Percentiles rank a stretch among this genome's conserved stretches.
These are phyloP conservation scores for Aspergillus steynii DNA, from an alignment of 495 filamentous ascomycete genomes.

Conservation along the genomic window DNA sequence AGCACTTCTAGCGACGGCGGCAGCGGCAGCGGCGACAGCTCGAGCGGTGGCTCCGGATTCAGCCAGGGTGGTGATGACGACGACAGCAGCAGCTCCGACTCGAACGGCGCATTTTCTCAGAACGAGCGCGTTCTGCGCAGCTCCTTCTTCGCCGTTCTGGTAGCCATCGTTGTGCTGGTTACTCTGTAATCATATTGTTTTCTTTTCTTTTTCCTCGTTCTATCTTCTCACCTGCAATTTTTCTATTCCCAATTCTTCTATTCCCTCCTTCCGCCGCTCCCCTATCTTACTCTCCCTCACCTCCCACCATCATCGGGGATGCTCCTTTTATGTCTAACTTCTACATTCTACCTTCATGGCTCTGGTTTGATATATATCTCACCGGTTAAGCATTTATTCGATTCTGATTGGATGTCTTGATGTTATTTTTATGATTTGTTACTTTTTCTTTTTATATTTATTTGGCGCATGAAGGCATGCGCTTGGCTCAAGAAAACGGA, in stretches of 20 bases:
- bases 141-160: conserved; percentile 57
- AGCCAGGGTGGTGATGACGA: conserved; percentile 21
- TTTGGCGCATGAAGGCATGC: conserved; percentile 17
- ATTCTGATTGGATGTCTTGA: conserved; percentile 19
- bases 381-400: conserved; percentile 3
- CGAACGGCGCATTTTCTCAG: conserved; percentile 37
- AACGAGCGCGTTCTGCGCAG: conserved; percentile 49
- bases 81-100: conserved; percentile 20
- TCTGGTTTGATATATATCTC: conserved; percentile 6
- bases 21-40: conserved; percentile 17
- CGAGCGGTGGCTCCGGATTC: conserved; percentile 17
- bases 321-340: conserved; percentile 1
- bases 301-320: not conserved
- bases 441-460: conserved; percentile 12
- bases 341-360: conserved; percentile 1
- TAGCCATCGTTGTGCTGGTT: conserved; percentile 55
- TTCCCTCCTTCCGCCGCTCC: conserved; percentile 15
- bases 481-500: conserved; percentile 2
- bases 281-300: conserved; percentile 8
- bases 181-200: conserved; percentile 46
- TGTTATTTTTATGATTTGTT: conserved; percentile 10
- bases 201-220: conserved; percentile 19
- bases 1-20: conserved; percentile 21
- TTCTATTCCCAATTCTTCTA: conserved; percentile 22
- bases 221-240: conserved; percentile 1